Evolutionary conservation across 257 asterid genomes (phyloP).

Genomic region (Solanum sparsipilum): DNA sequence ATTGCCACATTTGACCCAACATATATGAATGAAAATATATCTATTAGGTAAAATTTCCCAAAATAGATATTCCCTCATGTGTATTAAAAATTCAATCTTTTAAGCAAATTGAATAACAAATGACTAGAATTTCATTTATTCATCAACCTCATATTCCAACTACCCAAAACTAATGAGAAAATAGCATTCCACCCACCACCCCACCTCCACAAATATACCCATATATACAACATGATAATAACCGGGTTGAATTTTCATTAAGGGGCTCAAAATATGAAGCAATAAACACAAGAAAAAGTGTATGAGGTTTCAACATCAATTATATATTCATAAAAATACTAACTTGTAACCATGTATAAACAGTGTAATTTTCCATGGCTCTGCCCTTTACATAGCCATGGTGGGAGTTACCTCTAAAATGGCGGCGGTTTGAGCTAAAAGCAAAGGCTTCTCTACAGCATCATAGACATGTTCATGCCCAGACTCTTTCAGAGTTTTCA

Average conservation of each 20-base stretch:
- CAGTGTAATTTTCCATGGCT: not conserved
- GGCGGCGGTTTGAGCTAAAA: slow-evolving; percentile 82
- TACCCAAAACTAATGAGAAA: not conserved
- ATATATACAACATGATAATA: not conserved
- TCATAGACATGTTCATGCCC: slow-evolving; percentile 69
- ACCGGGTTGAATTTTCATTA: not conserved
- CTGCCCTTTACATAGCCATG: not conserved
- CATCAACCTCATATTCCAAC: not conserved
- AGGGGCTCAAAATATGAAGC: not conserved
- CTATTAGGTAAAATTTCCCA: not conserved
- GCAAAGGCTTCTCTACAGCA: slow-evolving; percentile 68
- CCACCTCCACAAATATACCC: not conserved
- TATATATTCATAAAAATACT: not conserved
- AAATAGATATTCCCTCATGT: not conserved
- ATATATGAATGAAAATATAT: not conserved
- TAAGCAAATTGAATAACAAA: not conserved
- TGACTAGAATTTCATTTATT: not conserved
- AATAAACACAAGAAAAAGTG: accelerated
- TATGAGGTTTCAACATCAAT: not conserved
- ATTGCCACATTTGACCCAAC: not conserved
- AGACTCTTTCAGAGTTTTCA: slow-evolving; percentile 43
- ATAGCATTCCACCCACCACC: not conserved
- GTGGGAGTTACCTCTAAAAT: slow-evolving; percentile 36
- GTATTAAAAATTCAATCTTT: not conserved
- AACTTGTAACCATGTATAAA: not conserved